These are phyloP conservation scores for Ophiostoma fasciatum DNA, from an alignment of 2,329 filamentous ascomycete genomes.

Conservation along the genomic window DNA sequence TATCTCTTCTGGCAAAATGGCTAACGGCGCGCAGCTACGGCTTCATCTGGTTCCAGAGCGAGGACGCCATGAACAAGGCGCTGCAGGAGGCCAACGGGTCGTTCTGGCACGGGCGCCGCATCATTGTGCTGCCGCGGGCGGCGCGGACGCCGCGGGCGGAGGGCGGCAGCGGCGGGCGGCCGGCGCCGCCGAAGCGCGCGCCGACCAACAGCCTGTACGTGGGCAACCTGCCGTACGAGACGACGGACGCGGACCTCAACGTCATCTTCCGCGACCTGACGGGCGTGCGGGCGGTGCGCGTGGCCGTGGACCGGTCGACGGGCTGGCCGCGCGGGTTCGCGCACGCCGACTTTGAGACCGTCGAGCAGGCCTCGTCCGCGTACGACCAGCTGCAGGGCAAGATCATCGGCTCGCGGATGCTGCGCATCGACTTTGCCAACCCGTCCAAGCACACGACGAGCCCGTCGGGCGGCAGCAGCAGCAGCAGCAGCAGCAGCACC, in stretches of 20 bases:
- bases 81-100: constrained; percentile 18
- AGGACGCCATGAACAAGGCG: constrained; percentile 15
- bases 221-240: constrained; percentile 75
- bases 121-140: constrained; percentile 15
- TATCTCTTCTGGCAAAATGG: background rate
- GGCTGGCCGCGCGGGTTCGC: constrained; percentile 74
- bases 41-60: constrained; percentile 18
- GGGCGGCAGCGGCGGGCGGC: background rate
- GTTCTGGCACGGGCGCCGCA: constrained; percentile 24
- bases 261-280: constrained; percentile 55
- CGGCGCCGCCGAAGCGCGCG: background rate
- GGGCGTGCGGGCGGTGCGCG: constrained; percentile 60
- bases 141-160: background rate
- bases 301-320: constrained; percentile 68
- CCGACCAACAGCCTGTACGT: constrained; percentile 45
- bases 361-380: constrained; percentile 48
- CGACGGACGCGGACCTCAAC: constrained; percentile 72
- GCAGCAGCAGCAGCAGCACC: no score
- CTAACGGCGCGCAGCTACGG: constrained; percentile 15
- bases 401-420: constrained; percentile 47
- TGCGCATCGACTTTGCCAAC: constrained; percentile 46
- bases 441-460: no score
- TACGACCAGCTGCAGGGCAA: constrained; percentile 38
- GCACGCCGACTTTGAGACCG: constrained; percentile 63
- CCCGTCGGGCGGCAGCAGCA: no score